Conservation (phyloP, 2,329 filamentous ascomycete species). For the Ophiostoma sp. region DNA sequence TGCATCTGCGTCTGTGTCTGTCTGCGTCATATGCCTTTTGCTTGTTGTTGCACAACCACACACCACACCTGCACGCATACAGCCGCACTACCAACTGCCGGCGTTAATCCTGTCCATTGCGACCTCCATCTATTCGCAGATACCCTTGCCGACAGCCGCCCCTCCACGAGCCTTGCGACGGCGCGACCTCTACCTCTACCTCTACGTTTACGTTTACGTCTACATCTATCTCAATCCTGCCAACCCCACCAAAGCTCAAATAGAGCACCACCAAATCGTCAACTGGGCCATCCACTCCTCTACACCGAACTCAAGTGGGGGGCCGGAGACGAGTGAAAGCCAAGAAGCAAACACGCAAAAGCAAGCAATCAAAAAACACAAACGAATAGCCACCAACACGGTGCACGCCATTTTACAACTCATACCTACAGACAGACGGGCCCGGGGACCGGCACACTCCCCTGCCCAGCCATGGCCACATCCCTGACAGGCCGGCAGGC, state of each 20-base stretch:
- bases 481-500: slow-evolving; percentile 57
- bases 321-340: background rate
- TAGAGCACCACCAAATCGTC: background rate
- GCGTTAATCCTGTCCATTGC: background rate
- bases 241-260: background rate
- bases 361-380: background rate
- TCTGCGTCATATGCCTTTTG: slow-evolving; percentile 1
- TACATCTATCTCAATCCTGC: background rate
- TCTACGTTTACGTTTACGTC: background rate
- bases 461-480: slow-evolving; percentile 21
- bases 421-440: slow-evolving; percentile 15
- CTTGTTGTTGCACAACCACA: slow-evolving; percentile 9
- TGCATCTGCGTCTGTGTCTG: background rate
- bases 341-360: background rate
- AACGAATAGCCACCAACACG: background rate
- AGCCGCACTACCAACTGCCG: background rate
- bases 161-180: slow-evolving; percentile 2
- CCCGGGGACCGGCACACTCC: slow-evolving; percentile 21
- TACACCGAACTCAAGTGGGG: slow-evolving; percentile 5
- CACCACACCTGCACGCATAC: slow-evolving; percentile 1
- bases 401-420: background rate
- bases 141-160: slow-evolving; percentile 1
- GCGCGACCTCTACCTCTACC: background rate
- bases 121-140: background rate
- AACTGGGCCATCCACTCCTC: slow-evolving; percentile 1